phyloP scores from a whole-genome alignment of 306 rosid genomes.

The Mucuna pruriens region DNA sequence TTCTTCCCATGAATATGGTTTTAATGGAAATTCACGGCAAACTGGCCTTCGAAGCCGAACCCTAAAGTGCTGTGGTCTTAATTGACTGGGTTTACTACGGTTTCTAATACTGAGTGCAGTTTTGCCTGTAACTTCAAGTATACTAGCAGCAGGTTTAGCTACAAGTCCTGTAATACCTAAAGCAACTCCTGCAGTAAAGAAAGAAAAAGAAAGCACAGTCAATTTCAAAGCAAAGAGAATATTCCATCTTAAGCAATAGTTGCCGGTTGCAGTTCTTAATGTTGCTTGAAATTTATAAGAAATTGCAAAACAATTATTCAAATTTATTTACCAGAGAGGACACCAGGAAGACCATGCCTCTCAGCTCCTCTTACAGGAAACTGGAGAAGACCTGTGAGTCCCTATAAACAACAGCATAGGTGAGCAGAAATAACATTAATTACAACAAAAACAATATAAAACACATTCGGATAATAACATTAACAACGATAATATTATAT shows the following conservation, averaged over 20 bases:
- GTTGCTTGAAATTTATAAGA: constrained; percentile 21
- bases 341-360: constrained; percentile 99
- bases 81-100: constrained; percentile 77
- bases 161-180: constrained; percentile 90
- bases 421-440: constrained; percentile 11
- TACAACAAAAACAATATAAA: neutral
- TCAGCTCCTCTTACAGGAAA: constrained; percentile 94
- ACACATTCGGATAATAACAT: neutral
- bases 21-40: constrained; percentile 61
- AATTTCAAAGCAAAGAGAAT: constrained; percentile 13
- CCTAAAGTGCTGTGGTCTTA: constrained; percentile 60
- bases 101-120: constrained; percentile 93
- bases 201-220: constrained; percentile 31
- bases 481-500: neutral
- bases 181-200: constrained; percentile 74
- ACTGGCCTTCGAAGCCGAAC: constrained; percentile 82
- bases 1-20: constrained; percentile 93
- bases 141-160: constrained; percentile 96
- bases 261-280: neutral
- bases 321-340: constrained; percentile 70
- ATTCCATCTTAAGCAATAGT: constrained; percentile 13
- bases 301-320: constrained; percentile 19
- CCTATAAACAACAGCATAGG: constrained; percentile 59
- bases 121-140: constrained; percentile 94
- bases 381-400: constrained; percentile 97